Conservation (phyloP, 2,329 filamentous ascomycete genomes). For the Colletotrichum sublineola region DNA sequence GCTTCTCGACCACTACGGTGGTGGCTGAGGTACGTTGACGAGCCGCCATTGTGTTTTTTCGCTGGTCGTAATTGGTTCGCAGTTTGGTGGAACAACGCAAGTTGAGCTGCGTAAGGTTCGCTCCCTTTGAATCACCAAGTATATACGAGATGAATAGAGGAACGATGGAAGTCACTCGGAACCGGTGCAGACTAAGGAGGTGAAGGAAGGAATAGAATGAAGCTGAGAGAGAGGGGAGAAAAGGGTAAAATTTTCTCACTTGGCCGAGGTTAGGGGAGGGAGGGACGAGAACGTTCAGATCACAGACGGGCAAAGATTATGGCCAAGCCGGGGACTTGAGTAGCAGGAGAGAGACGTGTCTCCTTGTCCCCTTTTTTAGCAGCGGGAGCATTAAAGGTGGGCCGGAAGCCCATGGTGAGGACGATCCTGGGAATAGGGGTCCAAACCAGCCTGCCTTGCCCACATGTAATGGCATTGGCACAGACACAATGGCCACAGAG, state of each 20-base stretch:
- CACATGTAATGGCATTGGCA: slow-evolving; percentile 21
- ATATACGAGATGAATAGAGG: slow-evolving; percentile 32
- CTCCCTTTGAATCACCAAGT: not conserved
- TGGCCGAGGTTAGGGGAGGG: slow-evolving; percentile 29
- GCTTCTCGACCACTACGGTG: slow-evolving; percentile 41
- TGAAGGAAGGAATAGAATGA: slow-evolving; percentile 5
- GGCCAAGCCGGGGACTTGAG: not conserved
- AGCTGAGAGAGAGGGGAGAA: not conserved
- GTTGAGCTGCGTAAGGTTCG: not conserved
- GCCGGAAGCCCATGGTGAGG: slow-evolving; percentile 18
- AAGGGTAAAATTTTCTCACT: slow-evolving; percentile 26
- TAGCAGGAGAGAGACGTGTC: slow-evolving; percentile 30
- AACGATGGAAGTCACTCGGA: slow-evolving; percentile 5
- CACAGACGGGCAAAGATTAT: not conserved
- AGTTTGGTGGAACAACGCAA: slow-evolving; percentile 1
- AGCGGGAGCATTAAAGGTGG: slow-evolving; percentile 26
- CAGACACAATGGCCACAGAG: slow-evolving; percentile 22
- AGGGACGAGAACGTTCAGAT: slow-evolving; percentile 9
- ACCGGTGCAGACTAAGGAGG: not conserved
- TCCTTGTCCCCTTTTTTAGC: slow-evolving; percentile 28
- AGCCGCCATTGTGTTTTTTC: slow-evolving; percentile 24
- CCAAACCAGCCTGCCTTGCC: slow-evolving; percentile 21
- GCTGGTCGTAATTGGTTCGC: no score
- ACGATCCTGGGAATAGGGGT: slow-evolving; percentile 40
- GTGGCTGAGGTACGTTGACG: slow-evolving; percentile 38